A percentile compares a stretch with the other conserved stretches of the same genome.
Conservation (phyloP, 306 rosid genomes). For the Mimosa bimucronata region DNA sequence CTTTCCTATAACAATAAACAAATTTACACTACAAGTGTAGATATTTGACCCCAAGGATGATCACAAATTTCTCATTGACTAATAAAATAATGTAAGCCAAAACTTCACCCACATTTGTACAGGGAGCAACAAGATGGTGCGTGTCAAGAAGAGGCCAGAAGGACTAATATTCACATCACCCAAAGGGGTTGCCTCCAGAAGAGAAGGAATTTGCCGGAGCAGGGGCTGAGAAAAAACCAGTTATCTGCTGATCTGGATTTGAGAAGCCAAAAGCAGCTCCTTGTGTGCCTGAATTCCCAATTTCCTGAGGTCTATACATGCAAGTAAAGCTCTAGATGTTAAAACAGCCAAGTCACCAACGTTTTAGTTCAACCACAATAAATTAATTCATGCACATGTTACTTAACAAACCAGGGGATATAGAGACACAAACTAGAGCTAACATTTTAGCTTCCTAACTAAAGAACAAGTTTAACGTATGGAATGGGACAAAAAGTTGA, state of each 20-base stretch:
- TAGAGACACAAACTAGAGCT: neutral
- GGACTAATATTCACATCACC: conserved; percentile 44
- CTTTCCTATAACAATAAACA: conserved; percentile 46
- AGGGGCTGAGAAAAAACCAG: conserved; percentile 57
- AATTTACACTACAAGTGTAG: conserved; percentile 50
- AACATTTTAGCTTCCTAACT: conserved; percentile 2
- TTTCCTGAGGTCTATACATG: conserved; percentile 65
- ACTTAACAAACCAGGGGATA: neutral
- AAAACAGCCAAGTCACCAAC: neutral
- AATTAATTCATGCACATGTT: neutral
- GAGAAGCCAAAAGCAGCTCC: conserved; percentile 61
- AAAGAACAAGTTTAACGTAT: neutral
- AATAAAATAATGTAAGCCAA: conserved; percentile 39
- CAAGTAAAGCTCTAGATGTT: conserved; percentile 18
- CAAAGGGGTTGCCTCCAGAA: conserved; percentile 84
- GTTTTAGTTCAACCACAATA: conserved; percentile 1
- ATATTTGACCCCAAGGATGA: conserved; percentile 38
- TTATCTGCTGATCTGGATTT: conserved; percentile 63
- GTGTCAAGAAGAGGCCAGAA: conserved; percentile 40
- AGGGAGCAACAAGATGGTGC: conserved; percentile 53
- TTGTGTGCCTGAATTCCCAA: conserved; percentile 47
- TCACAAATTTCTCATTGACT: conserved; percentile 38
- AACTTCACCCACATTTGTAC: conserved; percentile 59
- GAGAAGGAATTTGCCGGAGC: conserved; percentile 59
- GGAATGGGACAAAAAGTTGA: neutral